Conservation (phyloP, 2,329 filamentous ascomycete species). For the Aspergillus awamori region DNA sequence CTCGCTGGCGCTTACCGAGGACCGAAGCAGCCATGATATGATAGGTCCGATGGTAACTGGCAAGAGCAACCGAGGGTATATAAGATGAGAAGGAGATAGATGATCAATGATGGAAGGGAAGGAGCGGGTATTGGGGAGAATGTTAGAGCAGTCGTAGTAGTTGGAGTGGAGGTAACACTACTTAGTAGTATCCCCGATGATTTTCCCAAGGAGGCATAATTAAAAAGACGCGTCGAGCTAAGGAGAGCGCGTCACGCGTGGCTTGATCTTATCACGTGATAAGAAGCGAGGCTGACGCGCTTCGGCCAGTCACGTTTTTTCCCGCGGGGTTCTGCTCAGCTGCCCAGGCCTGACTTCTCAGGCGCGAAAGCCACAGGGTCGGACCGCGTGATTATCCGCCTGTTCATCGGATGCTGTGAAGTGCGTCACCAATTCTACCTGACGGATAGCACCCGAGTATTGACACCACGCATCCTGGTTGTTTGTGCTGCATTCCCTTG, state of each 20-base stretch:
- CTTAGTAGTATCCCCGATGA: neutral
- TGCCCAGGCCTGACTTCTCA: neutral
- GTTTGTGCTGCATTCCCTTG: neutral
- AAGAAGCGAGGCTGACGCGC: neutral
- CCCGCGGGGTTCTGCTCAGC: neutral
- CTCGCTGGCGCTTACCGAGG: constrained; percentile 50
- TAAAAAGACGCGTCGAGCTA: constrained; percentile 16
- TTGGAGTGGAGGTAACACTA: neutral
- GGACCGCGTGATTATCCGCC: neutral
- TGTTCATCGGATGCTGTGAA: neutral
- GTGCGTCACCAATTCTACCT: constrained; percentile 8
- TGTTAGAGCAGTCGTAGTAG: neutral
- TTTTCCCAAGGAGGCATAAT: constrained; percentile 26
- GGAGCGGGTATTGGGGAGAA: neutral
- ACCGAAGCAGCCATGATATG: constrained; percentile 43
- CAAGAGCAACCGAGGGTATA: too few species aligned
- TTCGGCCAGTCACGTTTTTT: neutral
- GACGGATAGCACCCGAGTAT: neutral
- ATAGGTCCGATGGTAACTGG: too few species aligned
- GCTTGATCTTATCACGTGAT: neutral
- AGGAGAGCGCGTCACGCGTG: constrained; percentile 15
- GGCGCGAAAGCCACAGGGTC: neutral
- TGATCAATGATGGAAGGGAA: neutral
- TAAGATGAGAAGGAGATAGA: constrained; percentile 8
- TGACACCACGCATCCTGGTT: neutral